Evolutionary conservation across 1,139 yeast genomes (phyloP).

Genomic region (Taphrina populina): DNA sequence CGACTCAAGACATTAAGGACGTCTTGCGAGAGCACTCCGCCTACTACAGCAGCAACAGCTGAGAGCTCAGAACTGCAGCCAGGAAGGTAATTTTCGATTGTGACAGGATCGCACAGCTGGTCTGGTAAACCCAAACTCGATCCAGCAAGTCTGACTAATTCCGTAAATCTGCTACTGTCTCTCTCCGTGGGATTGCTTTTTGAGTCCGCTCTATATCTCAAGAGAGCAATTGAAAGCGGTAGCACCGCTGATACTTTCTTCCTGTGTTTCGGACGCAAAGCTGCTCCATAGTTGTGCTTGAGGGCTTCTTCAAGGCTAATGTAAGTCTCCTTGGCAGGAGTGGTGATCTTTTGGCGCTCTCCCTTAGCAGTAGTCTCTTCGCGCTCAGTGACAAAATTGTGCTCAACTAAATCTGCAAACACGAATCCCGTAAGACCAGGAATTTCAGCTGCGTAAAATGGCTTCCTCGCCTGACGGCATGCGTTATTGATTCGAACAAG

Average conservation of each 20-base stretch:
- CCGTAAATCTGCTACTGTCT: background rate
- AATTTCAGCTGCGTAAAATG: conserved; percentile 66
- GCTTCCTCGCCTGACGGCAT: conserved; percentile 58
- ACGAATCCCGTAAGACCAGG: conserved; percentile 84
- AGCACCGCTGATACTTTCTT: conserved; percentile 40
- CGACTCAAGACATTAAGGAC: conserved; percentile 76
- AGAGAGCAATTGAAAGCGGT: conserved; percentile 28
- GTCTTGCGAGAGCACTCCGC: conserved; percentile 90
- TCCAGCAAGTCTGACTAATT: background rate
- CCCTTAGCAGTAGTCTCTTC: conserved; percentile 19
- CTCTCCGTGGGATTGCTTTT: background rate
- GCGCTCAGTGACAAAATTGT: conserved; percentile 49
- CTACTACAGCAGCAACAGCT: conserved; percentile 83
- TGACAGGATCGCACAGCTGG: conserved; percentile 44
- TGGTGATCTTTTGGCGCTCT: conserved; percentile 7
- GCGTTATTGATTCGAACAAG: conserved; percentile 51
- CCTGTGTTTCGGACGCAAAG: conserved; percentile 25
- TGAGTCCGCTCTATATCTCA: background rate
- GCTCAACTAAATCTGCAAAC: conserved; percentile 72
- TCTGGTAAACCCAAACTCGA: conserved; percentile 49
- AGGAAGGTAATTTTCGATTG: conserved; percentile 27
- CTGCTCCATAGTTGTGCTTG: conserved; percentile 17
- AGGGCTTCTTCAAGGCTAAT: conserved; percentile 7
- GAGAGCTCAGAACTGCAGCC: conserved; percentile 52
- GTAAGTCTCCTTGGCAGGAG: conserved; percentile 5